Base-by-base conservation (phyloP, 1,139 yeast species). In the Tardiomyces digboiensis region DNA sequence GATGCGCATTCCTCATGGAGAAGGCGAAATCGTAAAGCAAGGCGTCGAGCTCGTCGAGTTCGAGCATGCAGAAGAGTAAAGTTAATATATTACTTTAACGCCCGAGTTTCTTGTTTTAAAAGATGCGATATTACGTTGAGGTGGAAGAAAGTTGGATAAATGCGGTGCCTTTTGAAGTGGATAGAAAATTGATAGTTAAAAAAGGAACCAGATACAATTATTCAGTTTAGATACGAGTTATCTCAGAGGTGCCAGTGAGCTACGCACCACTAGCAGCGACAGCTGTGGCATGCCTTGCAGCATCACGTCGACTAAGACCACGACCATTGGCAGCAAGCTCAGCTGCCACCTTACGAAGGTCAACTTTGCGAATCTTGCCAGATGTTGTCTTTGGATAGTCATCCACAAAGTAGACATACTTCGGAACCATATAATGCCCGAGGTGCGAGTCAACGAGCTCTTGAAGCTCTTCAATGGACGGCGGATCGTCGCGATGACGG, bases 321-420 rank as follows among this genome's bases (percentile, higher is more conserved):
- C 16, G 12, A 16, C 33, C 33, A n/a, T 26, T 19, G 33, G 7
- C 14, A 21, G 21, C 33, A n/a, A 45, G 29, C 22, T 37, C 44
- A 8, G 14, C 39, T 14, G 58, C 59, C 19, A 45, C 44, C 19
- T 51, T 48, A 39, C 54, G 50, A 37, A 61, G 47, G 26, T 60
- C 65, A 8, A 61, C 63, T 48, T 61, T 61, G 38, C 64, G 51
- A 40, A 61, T 59, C 46, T 61, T 61, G 10, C 66, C 66, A n/a
- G 56, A 49, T 8, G 63, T 63, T 3, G 66, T 61, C 50, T 58
- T 60, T 8, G 66, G 66, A 43, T 59, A 59, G 38, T 58, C 65
- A 2, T 49, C 52, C n/a, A 58, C 60, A 37, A 51, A 54, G 43
- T 54, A 52, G 10, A 61, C 51, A 38, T 56, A 52, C 47, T 57